Evolutionary conservation across 192 early-diverging fungal species (phyloP).

Genomic region (Rhizoclosmatium sp.): DNA sequence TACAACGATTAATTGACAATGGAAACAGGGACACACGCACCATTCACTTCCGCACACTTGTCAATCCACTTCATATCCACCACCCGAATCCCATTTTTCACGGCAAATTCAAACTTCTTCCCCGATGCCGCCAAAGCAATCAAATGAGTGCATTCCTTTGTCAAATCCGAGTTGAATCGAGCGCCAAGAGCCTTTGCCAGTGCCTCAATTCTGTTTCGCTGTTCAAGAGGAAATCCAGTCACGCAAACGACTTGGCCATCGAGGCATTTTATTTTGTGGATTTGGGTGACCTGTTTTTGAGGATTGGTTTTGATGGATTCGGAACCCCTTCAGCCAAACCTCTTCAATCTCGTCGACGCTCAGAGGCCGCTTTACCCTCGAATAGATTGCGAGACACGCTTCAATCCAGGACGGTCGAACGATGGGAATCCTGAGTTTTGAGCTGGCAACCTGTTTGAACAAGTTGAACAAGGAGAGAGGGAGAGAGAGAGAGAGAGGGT

Average conservation of each 20-base stretch:
- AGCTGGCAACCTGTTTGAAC: conserved; percentile 24
- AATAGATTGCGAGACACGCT: neutral
- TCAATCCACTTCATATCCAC: conserved; percentile 39
- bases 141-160: conserved; percentile 45
- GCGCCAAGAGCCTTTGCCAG: conserved; percentile 24
- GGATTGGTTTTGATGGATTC: conserved; percentile 9
- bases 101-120: conserved; percentile 46
- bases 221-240: conserved; percentile 9
- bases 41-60: conserved; percentile 22
- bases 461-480: neutral
- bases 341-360: conserved; percentile 18
- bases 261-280: conserved; percentile 19
- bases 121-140: conserved; percentile 27
- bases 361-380: neutral
- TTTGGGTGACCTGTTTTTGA: conserved; percentile 12
- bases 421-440: conserved; percentile 36
- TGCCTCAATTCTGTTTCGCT: conserved; percentile 3
- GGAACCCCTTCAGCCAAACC: neutral
- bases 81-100: conserved; percentile 32
- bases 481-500: neutral
- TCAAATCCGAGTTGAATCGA: conserved; percentile 26
- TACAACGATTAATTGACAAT: neutral
- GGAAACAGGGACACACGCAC: neutral
- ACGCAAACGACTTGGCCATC: conserved; percentile 13
- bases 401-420: conserved; percentile 37